A percentile compares a stretch with the other conserved stretches of the same genome.
Evolutionary conservation across 2,329 filamentous ascomycete species (phyloP).

Genomic region (Diaporthe velutina): DNA sequence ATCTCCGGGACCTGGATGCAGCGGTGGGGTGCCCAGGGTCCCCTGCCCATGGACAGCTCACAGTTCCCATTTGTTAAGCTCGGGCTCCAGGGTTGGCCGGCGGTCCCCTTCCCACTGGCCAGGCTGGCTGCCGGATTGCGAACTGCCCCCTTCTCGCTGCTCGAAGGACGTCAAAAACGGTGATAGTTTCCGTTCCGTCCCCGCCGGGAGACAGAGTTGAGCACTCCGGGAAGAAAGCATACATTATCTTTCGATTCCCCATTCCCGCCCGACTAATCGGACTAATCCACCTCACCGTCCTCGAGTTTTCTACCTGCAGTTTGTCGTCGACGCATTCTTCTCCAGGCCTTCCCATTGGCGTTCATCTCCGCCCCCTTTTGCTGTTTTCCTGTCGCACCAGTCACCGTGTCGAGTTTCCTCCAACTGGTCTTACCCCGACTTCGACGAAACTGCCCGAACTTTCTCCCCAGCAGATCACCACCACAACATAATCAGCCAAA

Average conservation of each 20-base stretch:
- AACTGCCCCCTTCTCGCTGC: conserved; percentile 8
- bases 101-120: conserved; percentile 14
- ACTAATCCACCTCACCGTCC: conserved; percentile 22
- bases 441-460: conserved; percentile 13
- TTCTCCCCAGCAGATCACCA: conserved; percentile 32
- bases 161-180: conserved; percentile 15
- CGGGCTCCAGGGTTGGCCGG: neutral
- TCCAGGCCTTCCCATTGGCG: conserved; percentile 16
- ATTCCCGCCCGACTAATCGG: neutral
- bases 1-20: conserved; percentile 21
- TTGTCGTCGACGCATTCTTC: neutral
- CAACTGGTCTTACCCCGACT: neutral
- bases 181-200: conserved; percentile 20
- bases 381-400: conserved; percentile 15
- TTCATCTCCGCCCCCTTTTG: conserved; percentile 16
- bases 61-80: conserved; percentile 31
- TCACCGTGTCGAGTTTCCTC: conserved; percentile 11
- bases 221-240: neutral
- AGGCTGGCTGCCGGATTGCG: conserved; percentile 10
- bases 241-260: conserved; percentile 38
- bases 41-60: conserved; percentile 12
- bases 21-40: conserved; percentile 15
- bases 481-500: conserved; percentile 44
- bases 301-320: conserved; percentile 1
- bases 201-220: conserved; percentile 24